Base-by-base conservation (phyloP, 768 basidiomycete species). In the Mycena rosella region DNA sequence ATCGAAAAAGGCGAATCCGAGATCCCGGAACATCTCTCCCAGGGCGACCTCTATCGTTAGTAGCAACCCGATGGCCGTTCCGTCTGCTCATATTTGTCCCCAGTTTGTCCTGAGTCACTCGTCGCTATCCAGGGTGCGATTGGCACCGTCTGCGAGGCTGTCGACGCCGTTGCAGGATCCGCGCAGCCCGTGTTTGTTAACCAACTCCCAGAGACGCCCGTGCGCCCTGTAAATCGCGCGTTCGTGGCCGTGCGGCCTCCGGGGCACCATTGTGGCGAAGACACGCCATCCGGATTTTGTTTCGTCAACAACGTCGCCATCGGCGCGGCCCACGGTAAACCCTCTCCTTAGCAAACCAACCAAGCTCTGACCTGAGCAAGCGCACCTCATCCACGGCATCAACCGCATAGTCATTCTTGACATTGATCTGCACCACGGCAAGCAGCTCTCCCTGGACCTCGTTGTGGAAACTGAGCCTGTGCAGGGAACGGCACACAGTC, bases 401-500 rank as follows among this genome's bases (percentile, higher is more conserved):
- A 88, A 91, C 44, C 88, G 94, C 26, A 84, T 95, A 1, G 86
- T 96, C 30, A 91, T 99, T 48, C 86, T 99, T 36, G 97, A 99
- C 75, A 95, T 98, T 58, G 96, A 97, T 76, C 82, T 97, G 13
- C 95, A 96, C 78, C 95, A 96, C 73, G 95, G 94, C 18, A 64
- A 38, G 53, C 36, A 34, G 3, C 11, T 0, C n/a, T 38, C 34
- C 13, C 14, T 34, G 11, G 38, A 40, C 38, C 3, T 54, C 53
- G 18, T 7, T 38, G 3, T 15, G 15, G 3, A 18, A 54, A 54
- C 45, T 34, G 14, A 44, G 6, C 32, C 6, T 54, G 27, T 36
- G 60, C 78, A 93, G 95, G 96, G 2, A 97, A 98, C 75, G 96
- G 97, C 2, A 99, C 97, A 0, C 97, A 99, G 77, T 89, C 95